A percentile compares a stretch with the other conserved stretches of the same genome.
phyloP scores from a whole-genome alignment of 2,329 filamentous ascomycete genomes.

The Elsinoe ampelina region DNA sequence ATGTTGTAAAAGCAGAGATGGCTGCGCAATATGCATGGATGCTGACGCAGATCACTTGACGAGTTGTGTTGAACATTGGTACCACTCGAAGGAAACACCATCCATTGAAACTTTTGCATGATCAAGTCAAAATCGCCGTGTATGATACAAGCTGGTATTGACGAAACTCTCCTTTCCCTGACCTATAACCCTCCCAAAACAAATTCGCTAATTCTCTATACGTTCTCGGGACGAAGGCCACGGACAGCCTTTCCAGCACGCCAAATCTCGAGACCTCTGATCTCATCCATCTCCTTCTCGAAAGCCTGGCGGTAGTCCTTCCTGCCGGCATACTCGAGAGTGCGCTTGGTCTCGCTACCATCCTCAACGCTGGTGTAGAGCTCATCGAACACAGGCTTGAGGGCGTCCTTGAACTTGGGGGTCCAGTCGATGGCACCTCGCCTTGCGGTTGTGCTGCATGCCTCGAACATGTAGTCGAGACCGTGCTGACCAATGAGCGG shows the following conservation, averaged over 20 bases:
- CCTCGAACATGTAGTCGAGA: conserved; percentile 99
- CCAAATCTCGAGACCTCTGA: conserved; percentile 98
- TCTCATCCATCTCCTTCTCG: conserved; percentile 97
- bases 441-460: conserved; percentile 96
- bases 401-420: conserved; percentile 89
- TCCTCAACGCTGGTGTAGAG: conserved; percentile 89
- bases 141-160: neutral
- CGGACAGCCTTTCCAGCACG: conserved; percentile 95
- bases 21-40: too few species aligned
- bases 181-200: neutral
- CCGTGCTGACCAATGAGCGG: conserved; percentile 93
- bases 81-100: neutral
- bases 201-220: conserved; percentile 17
- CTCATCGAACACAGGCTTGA: conserved; percentile 98
- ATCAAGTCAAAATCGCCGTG: neutral
- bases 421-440: conserved; percentile 99
- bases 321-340: conserved; percentile 94
- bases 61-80: too few species aligned
- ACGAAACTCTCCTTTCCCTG: neutral
- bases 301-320: conserved; percentile 94
- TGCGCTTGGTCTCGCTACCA: conserved; percentile 90
- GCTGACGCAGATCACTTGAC: too few species aligned
- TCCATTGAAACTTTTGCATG: neutral
- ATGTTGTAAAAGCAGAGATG: too few species aligned
- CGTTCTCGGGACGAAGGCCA: conserved; percentile 31